Evolutionary conservation across 1,284 basidiomycete species (phyloP).

Genomic region (Tilletia horrida): DNA sequence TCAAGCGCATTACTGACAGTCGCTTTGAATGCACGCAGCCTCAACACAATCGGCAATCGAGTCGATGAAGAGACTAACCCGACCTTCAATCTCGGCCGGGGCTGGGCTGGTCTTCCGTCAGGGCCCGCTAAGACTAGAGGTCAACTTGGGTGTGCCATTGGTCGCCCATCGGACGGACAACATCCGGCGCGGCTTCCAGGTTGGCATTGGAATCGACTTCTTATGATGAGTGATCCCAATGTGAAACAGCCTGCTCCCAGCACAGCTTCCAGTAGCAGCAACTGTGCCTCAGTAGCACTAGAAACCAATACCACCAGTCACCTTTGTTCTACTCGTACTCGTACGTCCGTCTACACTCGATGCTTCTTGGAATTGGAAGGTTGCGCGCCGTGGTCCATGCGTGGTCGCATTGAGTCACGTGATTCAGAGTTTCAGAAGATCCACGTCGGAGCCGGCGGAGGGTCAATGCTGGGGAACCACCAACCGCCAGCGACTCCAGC

Average conservation of each 20-base stretch:
- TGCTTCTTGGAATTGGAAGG: no score
- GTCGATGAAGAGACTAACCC: constrained; percentile 28
- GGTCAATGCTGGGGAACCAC: no score
- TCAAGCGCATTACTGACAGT: neutral
- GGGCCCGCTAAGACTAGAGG: constrained; percentile 77
- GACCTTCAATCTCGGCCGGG: constrained; percentile 70
- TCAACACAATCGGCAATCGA: neutral
- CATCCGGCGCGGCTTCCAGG: constrained; percentile 74
- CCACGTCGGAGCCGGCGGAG: no score
- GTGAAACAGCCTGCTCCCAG: neutral
- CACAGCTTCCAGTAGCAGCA: no score
- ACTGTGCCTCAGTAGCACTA: neutral
- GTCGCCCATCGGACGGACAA: constrained; percentile 74
- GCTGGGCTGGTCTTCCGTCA: constrained; percentile 86
- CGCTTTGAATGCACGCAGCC: neutral
- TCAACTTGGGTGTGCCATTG: constrained; percentile 88
- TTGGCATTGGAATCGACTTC: constrained; percentile 74
- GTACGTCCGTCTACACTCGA: no score
- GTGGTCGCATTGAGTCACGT: no score
- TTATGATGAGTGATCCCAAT: constrained; percentile 20
- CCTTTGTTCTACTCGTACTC: neutral
- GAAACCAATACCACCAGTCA: neutral
- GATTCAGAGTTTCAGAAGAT: no score
- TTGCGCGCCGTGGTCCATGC: neutral
- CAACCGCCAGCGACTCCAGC: no score